phyloP scores from a whole-genome alignment of 2,329 filamentous ascomycete species.

The Epichloe festucae region DNA sequence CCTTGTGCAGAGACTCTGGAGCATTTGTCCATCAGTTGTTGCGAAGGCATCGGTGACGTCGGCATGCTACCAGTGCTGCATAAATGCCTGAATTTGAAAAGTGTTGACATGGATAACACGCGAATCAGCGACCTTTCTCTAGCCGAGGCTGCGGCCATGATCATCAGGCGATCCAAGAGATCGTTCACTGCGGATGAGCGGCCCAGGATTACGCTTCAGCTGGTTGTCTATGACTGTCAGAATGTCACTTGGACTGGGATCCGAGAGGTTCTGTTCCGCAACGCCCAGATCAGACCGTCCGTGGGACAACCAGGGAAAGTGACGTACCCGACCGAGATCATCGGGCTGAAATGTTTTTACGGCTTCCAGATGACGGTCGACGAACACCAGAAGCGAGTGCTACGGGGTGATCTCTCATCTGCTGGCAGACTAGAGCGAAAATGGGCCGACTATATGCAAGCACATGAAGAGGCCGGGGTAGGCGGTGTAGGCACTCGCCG shows the following conservation, averaged over 20 bases:
- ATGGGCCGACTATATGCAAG: constrained; percentile 92
- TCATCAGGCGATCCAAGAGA: constrained; percentile 47
- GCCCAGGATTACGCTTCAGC: constrained; percentile 51
- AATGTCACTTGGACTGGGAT: constrained; percentile 89
- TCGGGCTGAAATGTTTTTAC: constrained; percentile 85
- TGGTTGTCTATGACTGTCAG: constrained; percentile 84
- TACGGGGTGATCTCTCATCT: constrained; percentile 60
- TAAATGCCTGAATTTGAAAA: constrained; percentile 54
- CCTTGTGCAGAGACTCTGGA: constrained; percentile 59
- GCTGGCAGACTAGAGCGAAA: constrained; percentile 75
- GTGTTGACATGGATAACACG: constrained; percentile 85
- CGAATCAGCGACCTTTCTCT: constrained; percentile 77
- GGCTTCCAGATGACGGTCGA: constrained; percentile 92
- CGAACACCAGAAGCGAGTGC: constrained; percentile 78
- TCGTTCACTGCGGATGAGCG: constrained; percentile 24
- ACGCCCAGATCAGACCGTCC: constrained; percentile 56
- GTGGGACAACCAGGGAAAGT: constrained; percentile 23
- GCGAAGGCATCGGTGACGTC: constrained; percentile 68
- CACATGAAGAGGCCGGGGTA: constrained; percentile 68
- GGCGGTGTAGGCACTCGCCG: constrained; percentile 53
- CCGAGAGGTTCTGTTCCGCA: constrained; percentile 72
- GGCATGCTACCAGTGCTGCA: constrained; percentile 78
- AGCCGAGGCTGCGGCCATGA: constrained; percentile 70
- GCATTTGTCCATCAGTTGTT: constrained; percentile 82
- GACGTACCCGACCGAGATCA: constrained; percentile 63